Conservation (phyloP, 805 yeast genomes). For the Pichia rugopelliculosa region DNA sequence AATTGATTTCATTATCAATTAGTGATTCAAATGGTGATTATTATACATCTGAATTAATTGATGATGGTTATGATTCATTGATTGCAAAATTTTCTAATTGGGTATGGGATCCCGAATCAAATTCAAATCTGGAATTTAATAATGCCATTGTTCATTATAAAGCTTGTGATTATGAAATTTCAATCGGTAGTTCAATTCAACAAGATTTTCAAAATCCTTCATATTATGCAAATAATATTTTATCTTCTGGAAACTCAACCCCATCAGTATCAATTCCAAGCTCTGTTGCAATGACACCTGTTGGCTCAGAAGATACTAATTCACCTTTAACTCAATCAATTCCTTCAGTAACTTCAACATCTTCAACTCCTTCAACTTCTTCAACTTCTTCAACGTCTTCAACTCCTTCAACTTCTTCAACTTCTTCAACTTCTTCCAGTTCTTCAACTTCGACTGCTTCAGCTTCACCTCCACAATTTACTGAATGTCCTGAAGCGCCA, state of each 20-base stretch:
- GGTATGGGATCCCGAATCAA: not conserved
- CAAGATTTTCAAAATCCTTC: not conserved
- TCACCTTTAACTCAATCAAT: not conserved
- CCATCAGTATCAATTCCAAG: not conserved
- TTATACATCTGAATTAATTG: constrained; percentile 1
- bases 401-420: not conserved
- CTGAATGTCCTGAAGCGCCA: too few relatives aligned
- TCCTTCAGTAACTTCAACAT: not conserved
- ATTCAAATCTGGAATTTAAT: not conserved
- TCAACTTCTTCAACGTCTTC: not conserved
- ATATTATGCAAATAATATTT: not conserved
- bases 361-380: not conserved
- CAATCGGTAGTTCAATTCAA: not conserved
- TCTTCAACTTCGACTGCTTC: not conserved
- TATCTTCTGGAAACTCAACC: not conserved
- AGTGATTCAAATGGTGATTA: not conserved
- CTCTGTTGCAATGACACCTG: not conserved
- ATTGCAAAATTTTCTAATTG: constrained; percentile 2
- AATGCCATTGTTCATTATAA: constrained; percentile 2
- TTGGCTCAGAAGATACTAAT: not conserved
- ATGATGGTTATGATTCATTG: not conserved
- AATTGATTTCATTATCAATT: not conserved
- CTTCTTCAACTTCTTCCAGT: not conserved
- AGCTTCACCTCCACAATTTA: not conserved
- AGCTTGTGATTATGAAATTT: not conserved